Conservation (phyloP, 139 green algal genomes). For the Picochlorum sp. region DNA sequence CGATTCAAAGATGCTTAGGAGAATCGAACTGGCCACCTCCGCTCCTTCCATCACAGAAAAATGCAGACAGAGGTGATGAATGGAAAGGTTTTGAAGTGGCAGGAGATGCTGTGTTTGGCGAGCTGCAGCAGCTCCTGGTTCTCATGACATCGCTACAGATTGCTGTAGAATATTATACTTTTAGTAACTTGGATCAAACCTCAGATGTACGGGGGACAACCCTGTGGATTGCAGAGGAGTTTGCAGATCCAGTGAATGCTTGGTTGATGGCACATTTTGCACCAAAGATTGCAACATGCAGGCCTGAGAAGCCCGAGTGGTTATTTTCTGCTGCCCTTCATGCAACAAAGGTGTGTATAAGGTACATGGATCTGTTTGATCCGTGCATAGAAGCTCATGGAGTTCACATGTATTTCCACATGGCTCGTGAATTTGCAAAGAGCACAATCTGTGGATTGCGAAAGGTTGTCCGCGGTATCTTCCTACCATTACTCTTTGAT, state of each 20-base stretch:
- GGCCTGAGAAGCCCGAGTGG: slow-evolving; percentile 37
- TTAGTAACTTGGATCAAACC: slow-evolving; percentile 12
- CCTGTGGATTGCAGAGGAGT: slow-evolving; percentile 36
- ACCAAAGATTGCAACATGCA: slow-evolving; percentile 25
- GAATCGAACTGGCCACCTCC: slow-evolving; percentile 9
- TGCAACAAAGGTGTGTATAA: slow-evolving; percentile 6
- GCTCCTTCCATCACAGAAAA: background rate
- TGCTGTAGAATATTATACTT: slow-evolving; percentile 9
- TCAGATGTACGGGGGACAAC: slow-evolving; percentile 1
- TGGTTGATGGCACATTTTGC: slow-evolving; percentile 26
- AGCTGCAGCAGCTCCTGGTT: slow-evolving; percentile 22
- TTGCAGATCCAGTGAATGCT: slow-evolving; percentile 15
- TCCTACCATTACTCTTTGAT: slow-evolving; percentile 24
- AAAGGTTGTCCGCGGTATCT: slow-evolving; percentile 23
- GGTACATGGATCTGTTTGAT: slow-evolving; percentile 27
- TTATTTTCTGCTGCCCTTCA: slow-evolving; percentile 31
- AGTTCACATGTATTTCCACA: slow-evolving; percentile 14
- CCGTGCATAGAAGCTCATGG: slow-evolving; percentile 14
- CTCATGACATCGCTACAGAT: slow-evolving; percentile 25
- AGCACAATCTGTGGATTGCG: slow-evolving; percentile 19
- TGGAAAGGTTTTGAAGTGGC: slow-evolving; percentile 7
- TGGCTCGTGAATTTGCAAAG: slow-evolving; percentile 36
- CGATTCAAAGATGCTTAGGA: slow-evolving; percentile 15
- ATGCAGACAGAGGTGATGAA: background rate
- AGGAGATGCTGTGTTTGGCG: background rate